Evolutionary conservation across 805 yeast species (phyloP).

Genomic region (Wickerhamomyces alni): DNA sequence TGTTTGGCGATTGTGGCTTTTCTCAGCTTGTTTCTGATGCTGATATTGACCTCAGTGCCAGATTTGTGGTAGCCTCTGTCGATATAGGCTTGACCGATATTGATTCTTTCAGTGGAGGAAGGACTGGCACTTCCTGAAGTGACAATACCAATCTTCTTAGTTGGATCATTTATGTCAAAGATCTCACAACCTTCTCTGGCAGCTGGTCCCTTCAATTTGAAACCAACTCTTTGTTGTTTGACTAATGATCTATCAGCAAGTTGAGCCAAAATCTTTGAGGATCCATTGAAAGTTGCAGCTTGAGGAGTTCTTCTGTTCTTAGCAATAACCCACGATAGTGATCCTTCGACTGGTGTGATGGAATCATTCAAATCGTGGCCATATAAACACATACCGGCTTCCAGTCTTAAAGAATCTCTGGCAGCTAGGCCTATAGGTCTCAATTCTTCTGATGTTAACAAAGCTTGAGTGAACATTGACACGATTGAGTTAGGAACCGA

Average conservation of each 20-base stretch:
- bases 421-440: conserved; percentile 97
- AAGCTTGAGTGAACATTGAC: conserved; percentile 50
- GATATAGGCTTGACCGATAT: conserved; percentile 89
- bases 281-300: conserved; percentile 65
- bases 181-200: conserved; percentile 79
- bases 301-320: conserved; percentile 58
- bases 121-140: conserved; percentile 65
- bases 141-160: conserved; percentile 45
- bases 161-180: conserved; percentile 44
- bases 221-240: conserved; percentile 66
- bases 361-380: conserved; percentile 84
- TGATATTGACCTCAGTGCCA: conserved; percentile 67
- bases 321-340: conserved; percentile 85
- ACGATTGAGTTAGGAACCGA: conserved; percentile 63
- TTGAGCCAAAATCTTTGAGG: conserved; percentile 61
- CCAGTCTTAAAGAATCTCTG: conserved; percentile 88
- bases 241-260: conserved; percentile 56
- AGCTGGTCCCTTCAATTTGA: conserved; percentile 74
- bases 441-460: conserved; percentile 50
- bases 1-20: conserved; percentile 71
- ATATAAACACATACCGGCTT: conserved; percentile 97
- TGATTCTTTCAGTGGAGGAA: conserved; percentile 59
- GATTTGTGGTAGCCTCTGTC: conserved; percentile 63
- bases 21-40: conserved; percentile 78
- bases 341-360: conserved; percentile 83